phyloP scores from a whole-genome alignment of 495 filamentous ascomycete species.

The Annulohypoxylon nitens region DNA sequence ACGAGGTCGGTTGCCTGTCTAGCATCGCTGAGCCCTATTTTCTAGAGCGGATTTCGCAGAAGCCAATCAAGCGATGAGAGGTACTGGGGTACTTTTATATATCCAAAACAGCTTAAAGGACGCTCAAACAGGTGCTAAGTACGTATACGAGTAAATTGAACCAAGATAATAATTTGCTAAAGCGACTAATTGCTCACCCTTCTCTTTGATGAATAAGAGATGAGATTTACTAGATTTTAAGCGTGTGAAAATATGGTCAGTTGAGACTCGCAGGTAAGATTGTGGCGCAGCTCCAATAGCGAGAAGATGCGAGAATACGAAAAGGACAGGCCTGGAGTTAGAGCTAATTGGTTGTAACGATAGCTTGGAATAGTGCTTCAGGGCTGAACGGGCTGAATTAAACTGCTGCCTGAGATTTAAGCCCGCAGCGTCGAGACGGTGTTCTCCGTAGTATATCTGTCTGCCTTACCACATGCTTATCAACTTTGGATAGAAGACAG shows the following conservation, averaged over 20 bases:
- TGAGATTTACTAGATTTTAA: not conserved
- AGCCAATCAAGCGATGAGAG: not conserved
- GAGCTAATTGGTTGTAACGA: conserved; percentile 5
- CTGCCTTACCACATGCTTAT: not conserved
- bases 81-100: not conserved
- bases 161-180: not conserved
- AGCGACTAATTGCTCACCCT: not conserved
- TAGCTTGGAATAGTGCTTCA: not conserved
- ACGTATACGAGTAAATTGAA: not conserved
- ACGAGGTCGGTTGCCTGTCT: not conserved
- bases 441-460: not conserved
- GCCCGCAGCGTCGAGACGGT: not conserved
- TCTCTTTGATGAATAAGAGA: conserved; percentile 8
- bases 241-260: not conserved
- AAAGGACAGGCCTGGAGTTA: not conserved
- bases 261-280: not conserved
- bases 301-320: conserved; percentile 15
- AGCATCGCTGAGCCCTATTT: conserved; percentile 9
- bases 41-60: not conserved
- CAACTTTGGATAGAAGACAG: not conserved
- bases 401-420: conserved; percentile 26
- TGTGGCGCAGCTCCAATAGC: conserved; percentile 32
- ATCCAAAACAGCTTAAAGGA: not conserved
- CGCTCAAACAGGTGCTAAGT: too few relatives aligned
- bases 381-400: not conserved